Conservation (phyloP, 1,284 basidiomycete species). For the Boletellus dicymbophilus region DNA sequence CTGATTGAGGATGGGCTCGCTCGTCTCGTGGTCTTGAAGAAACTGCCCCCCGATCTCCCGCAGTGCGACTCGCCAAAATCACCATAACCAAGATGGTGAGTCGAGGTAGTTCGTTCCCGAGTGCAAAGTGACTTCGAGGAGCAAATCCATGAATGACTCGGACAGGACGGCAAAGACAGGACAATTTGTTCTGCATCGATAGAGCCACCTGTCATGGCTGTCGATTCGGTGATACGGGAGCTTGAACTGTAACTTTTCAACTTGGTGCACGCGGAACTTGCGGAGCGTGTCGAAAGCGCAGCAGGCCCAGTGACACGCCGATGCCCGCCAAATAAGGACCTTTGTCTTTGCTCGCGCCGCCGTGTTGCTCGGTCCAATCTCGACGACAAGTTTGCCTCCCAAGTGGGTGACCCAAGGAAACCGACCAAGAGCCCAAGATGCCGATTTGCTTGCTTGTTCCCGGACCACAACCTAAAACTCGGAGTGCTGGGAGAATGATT, state of each 20-base stretch:
- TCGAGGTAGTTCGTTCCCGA: background rate
- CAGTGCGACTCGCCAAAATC: slow-evolving; percentile 12
- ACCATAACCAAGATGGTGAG: background rate
- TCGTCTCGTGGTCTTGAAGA: slow-evolving; percentile 5
- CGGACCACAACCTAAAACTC: background rate
- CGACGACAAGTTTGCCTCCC: slow-evolving; percentile 25
- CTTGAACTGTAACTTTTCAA: background rate
- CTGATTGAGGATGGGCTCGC: slow-evolving; percentile 28
- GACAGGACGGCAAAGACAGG: background rate
- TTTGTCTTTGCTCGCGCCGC: slow-evolving; percentile 1
- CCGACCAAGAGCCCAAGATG: slow-evolving; percentile 25
- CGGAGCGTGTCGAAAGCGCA: slow-evolving; percentile 4
- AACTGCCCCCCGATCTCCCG: background rate
- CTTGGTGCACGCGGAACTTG: background rate
- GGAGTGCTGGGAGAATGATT: slow-evolving; percentile 3
- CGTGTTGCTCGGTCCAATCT: slow-evolving; percentile 11
- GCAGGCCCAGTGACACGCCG: slow-evolving; percentile 3
- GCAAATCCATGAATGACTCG: background rate
- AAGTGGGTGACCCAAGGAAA: slow-evolving; percentile 31
- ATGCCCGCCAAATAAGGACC: slow-evolving; percentile 8
- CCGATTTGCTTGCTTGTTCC: slow-evolving; percentile 6
- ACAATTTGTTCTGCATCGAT: slow-evolving; percentile 1
- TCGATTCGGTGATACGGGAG: slow-evolving; percentile 12
- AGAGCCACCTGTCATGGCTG: slow-evolving; percentile 6
- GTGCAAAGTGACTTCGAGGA: background rate